Conservation (phyloP, 208 protist genomes). For the Tritrichomonas musculus region DNA sequence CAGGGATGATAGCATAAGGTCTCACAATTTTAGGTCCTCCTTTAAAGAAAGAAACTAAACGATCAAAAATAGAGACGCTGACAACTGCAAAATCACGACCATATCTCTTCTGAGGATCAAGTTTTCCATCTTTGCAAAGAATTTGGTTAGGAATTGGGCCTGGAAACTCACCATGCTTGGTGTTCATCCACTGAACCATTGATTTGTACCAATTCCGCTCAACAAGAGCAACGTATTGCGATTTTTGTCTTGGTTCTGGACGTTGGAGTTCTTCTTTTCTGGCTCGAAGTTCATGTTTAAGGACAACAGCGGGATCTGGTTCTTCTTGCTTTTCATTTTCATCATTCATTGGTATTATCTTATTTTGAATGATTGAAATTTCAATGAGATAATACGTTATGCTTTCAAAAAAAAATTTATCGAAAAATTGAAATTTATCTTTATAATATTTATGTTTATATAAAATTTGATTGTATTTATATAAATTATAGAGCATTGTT, state of each 20-base stretch:
- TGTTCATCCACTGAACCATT: background rate
- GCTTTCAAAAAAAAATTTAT: no score
- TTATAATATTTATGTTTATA: no score
- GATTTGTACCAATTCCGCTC: background rate
- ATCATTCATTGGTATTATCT: no score
- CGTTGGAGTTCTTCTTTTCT: background rate
- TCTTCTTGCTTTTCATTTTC: no score
- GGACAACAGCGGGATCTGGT: no score
- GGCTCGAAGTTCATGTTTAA: background rate
- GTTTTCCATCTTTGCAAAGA: background rate
- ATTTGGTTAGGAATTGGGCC: slow-evolving; percentile 9
- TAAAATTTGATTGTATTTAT: no score
- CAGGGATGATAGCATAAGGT: background rate
- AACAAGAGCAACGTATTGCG: background rate
- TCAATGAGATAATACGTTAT: no score
- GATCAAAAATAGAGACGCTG: background rate
- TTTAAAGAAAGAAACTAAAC: background rate
- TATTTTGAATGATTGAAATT: no score
- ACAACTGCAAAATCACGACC: background rate
- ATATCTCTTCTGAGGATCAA: background rate
- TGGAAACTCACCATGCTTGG: background rate
- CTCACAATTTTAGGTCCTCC: slow-evolving; percentile 8
- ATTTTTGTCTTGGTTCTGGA: background rate
- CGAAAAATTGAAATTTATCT: no score
- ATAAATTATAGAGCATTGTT: no score